Percentiles rank a stretch among this genome's conserved stretches.
Conservation (phyloP, 2,329 filamentous ascomycete genomes). For the Trichocomaceae sp. region DNA sequence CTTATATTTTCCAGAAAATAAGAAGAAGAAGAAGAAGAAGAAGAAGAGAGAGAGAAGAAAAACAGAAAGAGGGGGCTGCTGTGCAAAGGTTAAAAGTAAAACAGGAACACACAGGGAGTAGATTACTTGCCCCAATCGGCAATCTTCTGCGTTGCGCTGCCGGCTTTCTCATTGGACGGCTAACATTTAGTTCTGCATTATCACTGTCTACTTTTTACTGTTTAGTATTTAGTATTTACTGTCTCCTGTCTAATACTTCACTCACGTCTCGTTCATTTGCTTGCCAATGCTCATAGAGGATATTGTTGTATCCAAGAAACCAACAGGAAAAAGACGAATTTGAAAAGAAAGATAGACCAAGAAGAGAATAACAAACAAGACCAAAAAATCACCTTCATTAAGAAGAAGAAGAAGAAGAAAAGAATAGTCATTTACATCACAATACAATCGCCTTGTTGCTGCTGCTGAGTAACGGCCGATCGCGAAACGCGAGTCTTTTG, state of each 20-base stretch:
- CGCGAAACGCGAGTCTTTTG: slow-evolving; percentile 74
- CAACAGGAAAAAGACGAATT: neutral
- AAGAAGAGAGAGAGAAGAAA: too few species aligned
- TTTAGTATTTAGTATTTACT: too few species aligned
- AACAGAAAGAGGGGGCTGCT: too few species aligned
- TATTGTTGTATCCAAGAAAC: neutral
- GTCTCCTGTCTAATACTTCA: too few species aligned
- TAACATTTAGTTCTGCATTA: too few species aligned
- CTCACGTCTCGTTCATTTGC: neutral
- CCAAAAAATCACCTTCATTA: neutral
- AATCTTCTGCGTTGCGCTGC: slow-evolving; percentile 18
- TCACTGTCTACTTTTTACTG: too few species aligned
- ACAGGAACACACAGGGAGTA: too few species aligned
- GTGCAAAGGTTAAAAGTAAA: too few species aligned
- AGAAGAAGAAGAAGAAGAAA: neutral
- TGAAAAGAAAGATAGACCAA: neutral
- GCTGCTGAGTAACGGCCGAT: slow-evolving; percentile 72
- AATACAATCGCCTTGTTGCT: slow-evolving; percentile 72
- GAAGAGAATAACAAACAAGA: neutral
- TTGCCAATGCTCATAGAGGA: neutral
- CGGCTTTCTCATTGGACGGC: neutral
- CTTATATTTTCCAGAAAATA: neutral
- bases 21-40: too few species aligned
- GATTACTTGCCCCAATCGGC: slow-evolving; percentile 20
- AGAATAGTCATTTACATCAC: slow-evolving; percentile 58